A percentile compares a stretch with the other conserved stretches of the same genome.
Evolutionary conservation across 192 early-diverging fungal genomes (phyloP).

Genomic region (Linnemannia schmuckeri): DNA sequence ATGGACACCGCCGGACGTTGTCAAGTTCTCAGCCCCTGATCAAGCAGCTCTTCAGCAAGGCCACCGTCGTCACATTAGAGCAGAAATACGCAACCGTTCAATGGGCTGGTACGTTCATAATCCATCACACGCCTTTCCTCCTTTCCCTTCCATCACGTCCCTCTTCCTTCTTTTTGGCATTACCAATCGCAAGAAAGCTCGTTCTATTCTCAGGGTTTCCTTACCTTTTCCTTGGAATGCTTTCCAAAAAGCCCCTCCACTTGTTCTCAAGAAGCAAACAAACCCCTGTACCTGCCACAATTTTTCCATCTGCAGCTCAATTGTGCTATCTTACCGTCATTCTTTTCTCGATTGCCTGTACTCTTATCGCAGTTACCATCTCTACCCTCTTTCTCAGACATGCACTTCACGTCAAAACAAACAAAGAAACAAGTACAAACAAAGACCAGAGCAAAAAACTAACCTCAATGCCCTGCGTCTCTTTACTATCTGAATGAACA

Average conservation of each 20-base stretch:
- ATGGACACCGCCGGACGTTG: slow-evolving; percentile 7
- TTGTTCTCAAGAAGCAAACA: not conserved
- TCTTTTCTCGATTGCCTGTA: not conserved
- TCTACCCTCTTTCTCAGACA: no score
- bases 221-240: not conserved
- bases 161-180: not conserved
- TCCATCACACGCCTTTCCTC: not conserved
- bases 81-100: slow-evolving; percentile 57
- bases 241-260: not conserved
- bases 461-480: not conserved
- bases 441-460: not conserved
- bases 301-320: not conserved
- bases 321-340: not conserved
- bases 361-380: not conserved
- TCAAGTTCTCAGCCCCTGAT: slow-evolving; percentile 22
- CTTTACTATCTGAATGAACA: not conserved
- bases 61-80: slow-evolving; percentile 56
- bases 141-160: not conserved
- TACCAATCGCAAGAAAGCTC: not conserved
- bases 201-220: not conserved
- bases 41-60: slow-evolving; percentile 55
- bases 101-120: slow-evolving; percentile 45
- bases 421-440: not conserved
- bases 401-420: not conserved
- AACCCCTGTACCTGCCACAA: not conserved